These are phyloP conservation scores for Salisapilia sapeloensis DNA, from an alignment of 352 stramenopile genomes.

Conservation along the genomic window DNA sequence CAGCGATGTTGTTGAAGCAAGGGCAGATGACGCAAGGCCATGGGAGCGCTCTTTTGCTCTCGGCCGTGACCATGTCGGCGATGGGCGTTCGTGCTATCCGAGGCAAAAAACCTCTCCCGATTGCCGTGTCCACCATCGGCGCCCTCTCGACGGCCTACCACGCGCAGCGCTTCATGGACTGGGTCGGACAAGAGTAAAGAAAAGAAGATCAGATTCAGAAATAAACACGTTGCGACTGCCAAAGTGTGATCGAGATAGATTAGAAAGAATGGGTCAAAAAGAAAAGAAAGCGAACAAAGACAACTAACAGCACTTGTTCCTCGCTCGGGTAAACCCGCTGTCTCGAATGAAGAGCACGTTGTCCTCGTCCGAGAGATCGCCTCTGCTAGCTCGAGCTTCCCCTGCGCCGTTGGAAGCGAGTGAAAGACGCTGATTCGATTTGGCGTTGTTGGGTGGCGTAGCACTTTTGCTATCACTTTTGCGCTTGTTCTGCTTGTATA, in stretches of 20 bases:
- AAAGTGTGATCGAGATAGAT: no score
- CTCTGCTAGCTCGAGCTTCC: no score
- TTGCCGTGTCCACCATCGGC: slow-evolving; percentile 55
- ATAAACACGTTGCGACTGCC: no score
- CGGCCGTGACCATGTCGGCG: slow-evolving; percentile 67
- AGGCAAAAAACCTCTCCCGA: slow-evolving; percentile 52
- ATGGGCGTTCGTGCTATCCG: slow-evolving; percentile 72
- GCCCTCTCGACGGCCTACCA: slow-evolving; percentile 70
- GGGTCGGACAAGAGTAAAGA: slow-evolving; percentile 63
- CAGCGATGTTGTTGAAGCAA: slow-evolving; percentile 64
- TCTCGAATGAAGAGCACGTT: no score
- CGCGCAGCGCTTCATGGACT: slow-evolving; percentile 63
- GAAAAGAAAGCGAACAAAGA: no score
- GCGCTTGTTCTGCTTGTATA: slow-evolving; percentile 68
- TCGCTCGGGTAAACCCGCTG: no score
- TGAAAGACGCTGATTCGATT: no score
- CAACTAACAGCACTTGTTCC: no score
- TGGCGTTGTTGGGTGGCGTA: no score
- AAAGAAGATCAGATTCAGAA: neutral
- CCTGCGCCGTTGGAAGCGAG: no score
- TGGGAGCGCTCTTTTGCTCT: slow-evolving; percentile 58
- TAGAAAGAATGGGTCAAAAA: no score
- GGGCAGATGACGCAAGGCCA: slow-evolving; percentile 73
- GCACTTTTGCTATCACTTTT: slow-evolving; percentile 9
- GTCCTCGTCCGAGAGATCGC: no score